These are phyloP conservation scores for Astrocystis sublimbata DNA, from an alignment of 495 filamentous ascomycete species.

Conservation along the genomic window DNA sequence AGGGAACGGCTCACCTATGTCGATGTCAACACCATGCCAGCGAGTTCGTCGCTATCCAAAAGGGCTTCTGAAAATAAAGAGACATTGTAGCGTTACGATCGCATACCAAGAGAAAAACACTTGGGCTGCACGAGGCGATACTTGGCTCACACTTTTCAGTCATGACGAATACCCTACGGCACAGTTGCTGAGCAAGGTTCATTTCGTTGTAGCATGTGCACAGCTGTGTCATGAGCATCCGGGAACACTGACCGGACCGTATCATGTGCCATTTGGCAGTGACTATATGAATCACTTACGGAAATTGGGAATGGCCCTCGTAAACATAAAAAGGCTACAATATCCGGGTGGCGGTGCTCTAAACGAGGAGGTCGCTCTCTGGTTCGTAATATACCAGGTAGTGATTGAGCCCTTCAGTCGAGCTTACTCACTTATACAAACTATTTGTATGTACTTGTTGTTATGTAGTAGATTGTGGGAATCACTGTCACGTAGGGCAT, in stretches of 20 bases:
- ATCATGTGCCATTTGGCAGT: not conserved
- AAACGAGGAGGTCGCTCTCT: no score
- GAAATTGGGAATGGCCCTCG: no score
- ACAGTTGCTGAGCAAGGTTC: not conserved
- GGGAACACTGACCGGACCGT: not conserved
- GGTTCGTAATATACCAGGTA: no score
- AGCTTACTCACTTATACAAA: no score
- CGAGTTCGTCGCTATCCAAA: not conserved
- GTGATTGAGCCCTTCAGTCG: no score
- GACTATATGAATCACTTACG: not conserved
- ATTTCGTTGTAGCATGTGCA: not conserved
- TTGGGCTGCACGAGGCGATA: not conserved
- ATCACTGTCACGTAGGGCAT: no score
- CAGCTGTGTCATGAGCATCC: not conserved
- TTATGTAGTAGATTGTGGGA: no score
- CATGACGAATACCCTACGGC: not conserved
- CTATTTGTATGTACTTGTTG: no score
- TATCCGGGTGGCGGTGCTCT: no score
- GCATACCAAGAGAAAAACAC: not conserved
- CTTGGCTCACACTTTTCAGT: not conserved
- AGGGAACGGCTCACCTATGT: not conserved
- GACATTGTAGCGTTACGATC: not conserved
- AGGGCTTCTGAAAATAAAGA: not conserved
- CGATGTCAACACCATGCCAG: not conserved
- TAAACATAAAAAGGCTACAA: no score